Evolutionary conservation across 495 filamentous ascomycete species (phyloP).

Genomic region (Penicillium antarcticum): DNA sequence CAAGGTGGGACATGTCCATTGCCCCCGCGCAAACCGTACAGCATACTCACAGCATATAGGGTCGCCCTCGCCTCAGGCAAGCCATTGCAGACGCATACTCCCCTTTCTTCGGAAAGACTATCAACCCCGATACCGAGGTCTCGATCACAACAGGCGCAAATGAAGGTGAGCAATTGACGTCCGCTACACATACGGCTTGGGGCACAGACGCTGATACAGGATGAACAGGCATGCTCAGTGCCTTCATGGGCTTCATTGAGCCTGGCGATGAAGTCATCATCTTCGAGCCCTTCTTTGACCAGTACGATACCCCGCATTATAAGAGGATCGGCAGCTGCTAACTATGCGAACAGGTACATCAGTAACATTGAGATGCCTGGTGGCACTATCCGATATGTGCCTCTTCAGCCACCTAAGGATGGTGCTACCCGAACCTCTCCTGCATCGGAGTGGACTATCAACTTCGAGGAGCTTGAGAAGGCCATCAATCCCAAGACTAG

Average conservation of each 20-base stretch:
- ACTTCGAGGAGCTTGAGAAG: constrained; percentile 77
- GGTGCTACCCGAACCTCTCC: constrained; percentile 76
- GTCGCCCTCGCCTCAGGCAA: constrained; percentile 83
- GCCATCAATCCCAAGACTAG: constrained; percentile 84
- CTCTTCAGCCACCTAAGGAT: constrained; percentile 84
- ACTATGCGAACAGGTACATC: constrained; percentile 61
- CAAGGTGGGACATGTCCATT: constrained; percentile 46
- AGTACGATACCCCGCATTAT: constrained; percentile 50
- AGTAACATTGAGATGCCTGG: constrained; percentile 98
- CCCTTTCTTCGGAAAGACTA: constrained; percentile 70
- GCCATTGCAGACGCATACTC: constrained; percentile 89
- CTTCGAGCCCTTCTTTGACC: constrained; percentile 98
- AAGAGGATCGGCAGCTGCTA: neutral
- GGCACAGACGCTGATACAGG: neutral
- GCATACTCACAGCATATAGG: constrained; percentile 39
- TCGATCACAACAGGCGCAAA: constrained; percentile 96
- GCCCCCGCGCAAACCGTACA: neutral
- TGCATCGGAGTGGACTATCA: constrained; percentile 82
- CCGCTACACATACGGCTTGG: neutral
- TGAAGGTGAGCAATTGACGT: constrained; percentile 58
- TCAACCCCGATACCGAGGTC: constrained; percentile 88
- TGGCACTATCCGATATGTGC: constrained; percentile 89
- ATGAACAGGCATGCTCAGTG: constrained; percentile 66
- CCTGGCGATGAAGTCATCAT: constrained; percentile 93
- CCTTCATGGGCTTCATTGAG: constrained; percentile 97